Conservation (phyloP, 257 asterid species). For the Petunia axillaris region DNA sequence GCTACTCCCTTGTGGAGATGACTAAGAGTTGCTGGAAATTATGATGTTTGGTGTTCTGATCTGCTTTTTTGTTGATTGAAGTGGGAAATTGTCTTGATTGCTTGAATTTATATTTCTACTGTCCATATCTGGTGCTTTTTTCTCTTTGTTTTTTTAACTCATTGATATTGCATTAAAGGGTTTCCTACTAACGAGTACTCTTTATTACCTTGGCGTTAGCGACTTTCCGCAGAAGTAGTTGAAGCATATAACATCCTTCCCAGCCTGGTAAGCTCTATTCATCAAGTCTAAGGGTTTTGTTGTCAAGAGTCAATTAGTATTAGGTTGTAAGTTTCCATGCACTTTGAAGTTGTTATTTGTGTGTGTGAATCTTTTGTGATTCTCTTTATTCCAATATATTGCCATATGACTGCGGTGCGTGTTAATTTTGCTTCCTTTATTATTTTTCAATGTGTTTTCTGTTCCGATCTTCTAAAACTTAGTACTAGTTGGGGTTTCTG, state of each 20-base stretch:
- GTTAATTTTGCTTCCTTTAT: too few relatives aligned
- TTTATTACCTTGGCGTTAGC: conserved; percentile 41
- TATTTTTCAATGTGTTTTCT: too few relatives aligned
- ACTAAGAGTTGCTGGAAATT: background rate
- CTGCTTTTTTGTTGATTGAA: conserved; percentile 11
- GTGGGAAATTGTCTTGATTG: conserved; percentile 9
- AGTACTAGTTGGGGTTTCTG: too few relatives aligned
- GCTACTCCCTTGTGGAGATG: background rate
- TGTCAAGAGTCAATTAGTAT: conserved; percentile 3
- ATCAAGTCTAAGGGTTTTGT: conserved; percentile 22
- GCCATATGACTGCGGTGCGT: too few relatives aligned
- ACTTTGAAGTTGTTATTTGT: background rate
- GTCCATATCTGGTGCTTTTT: background rate
- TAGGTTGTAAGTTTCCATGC: background rate
- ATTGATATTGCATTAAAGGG: conserved; percentile 9
- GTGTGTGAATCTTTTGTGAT: background rate
- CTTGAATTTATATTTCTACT: background rate
- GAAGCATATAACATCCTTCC: conserved; percentile 91
- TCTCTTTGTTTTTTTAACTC: background rate
- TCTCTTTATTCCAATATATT: too few relatives aligned
- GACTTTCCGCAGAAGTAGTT: conserved; percentile 68
- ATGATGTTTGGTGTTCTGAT: background rate
- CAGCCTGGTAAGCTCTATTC: conserved; percentile 59
- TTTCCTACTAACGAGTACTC: conserved; percentile 20
- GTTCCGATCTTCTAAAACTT: too few relatives aligned